Base-by-base conservation (phyloP, 2,329 filamentous ascomycete species). In the Sporothrix brasiliensis region DNA sequence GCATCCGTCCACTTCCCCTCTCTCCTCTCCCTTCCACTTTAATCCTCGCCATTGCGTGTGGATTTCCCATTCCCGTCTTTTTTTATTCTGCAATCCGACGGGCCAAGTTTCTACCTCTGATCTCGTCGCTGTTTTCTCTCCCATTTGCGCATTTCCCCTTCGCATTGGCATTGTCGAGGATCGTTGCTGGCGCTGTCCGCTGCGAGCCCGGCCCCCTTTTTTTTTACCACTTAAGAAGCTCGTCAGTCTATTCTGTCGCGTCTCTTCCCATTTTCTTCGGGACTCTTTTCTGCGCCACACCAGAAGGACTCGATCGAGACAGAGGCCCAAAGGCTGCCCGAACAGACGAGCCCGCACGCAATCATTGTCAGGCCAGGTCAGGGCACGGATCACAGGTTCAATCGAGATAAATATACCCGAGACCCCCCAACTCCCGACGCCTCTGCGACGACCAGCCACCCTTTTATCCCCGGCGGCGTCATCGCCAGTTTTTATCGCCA, bases 11-110 rank as follows among this genome's bases (percentile, higher is more conserved):
- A 39, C 41, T 58, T 60, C 66, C 66, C 58, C 70, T 69, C 68
- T 69, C 67, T 67, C 54, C 54, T 67, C 49, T 63, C 24, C 39
- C 58, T 70, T 53, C 54, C 65, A 52, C 52, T 52, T 69, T 49
- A 47, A 47, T 67, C 34, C 50, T 67, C 63, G 69, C 53, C 60
- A 56, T 54, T 56, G 61, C 21, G 16, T 44, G 41, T 41, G 41
- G 30, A 41, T 58, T 34, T 49, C 68, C 24, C 68, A 66, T 50
- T 56, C 39, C 52, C 69, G 44, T 65, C 61, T 60, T 53, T 53
- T 44, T 61, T 27, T 41, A 21, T 70, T 44, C 52, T 61, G 34
- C 13, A 52, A 56, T 50, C 53, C 66, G 41, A 56, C n/a, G 24
- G 41, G 52, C 44, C 61, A 65, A 56, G 60, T 49, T 67, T 34